Evolutionary conservation across 1,284 basidiomycete species (phyloP), one percentile per base, ranked within the genome.

Genomic region (Puccinia polysora): DNA sequence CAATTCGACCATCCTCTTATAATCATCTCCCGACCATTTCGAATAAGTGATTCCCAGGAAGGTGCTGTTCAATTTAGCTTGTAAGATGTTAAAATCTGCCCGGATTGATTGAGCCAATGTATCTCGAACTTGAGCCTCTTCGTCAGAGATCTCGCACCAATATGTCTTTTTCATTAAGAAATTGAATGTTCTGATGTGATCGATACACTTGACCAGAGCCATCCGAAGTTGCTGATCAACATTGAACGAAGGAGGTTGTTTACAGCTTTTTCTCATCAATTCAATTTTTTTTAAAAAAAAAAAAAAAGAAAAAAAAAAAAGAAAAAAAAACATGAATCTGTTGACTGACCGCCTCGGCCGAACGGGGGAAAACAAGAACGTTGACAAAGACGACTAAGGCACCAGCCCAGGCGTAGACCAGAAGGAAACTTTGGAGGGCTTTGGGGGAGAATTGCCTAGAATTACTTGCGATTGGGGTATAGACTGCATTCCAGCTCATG

Each of bases 351-450:
- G 49, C 76, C 73, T 81, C 81, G 14, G 77, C 75, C 3, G 79
- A 77, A 15, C 74, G 74, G 0, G 81, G 81, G 38, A 80, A 76
- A 23, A 81, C 73, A 52, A 80, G 67, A 2, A 79, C 36, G 63
- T 81, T 81, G 59, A 81, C 80, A 10, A 64, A 73, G 5, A 81
- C 73, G 10, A 80, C 80, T 23, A 81, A 80, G 0, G 77, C 80
- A 34, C 62, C 73, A 49, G 62, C 78, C 32, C 73, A 78, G 74
- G 76, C 62, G 71, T 80, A 80, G 3, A 79, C 56, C 56, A 79
- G 76, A 30, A 81, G 75, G 74, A 80, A 81, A 40, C 73, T 78
- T 49, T 75, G 69, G 3, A 81, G 75, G 60, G 77, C 79, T 0
- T 56, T 53, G 4, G 78, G 50, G 1, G 72, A 73, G 67, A 79